A percentile compares a stretch with the other conserved stretches of the same genome.
Conservation (phyloP, 179 eudicot species). For the Drosera spatulata region DNA sequence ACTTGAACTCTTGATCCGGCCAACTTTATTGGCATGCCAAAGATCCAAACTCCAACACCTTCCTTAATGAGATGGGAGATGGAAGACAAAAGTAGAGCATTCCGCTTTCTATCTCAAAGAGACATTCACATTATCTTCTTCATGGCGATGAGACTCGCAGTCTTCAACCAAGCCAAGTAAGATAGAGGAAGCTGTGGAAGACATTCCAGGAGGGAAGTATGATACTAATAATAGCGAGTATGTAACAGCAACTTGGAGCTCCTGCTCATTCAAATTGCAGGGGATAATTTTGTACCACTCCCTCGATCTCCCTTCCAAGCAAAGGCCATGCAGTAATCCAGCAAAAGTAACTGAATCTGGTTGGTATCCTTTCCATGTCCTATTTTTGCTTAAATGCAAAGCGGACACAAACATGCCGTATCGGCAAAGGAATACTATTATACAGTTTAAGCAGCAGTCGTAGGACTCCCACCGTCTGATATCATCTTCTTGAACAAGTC, state of each 20-base stretch:
- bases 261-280: constrained; percentile 36
- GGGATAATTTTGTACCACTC: constrained; percentile 59
- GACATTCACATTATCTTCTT: constrained; percentile 2
- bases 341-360: constrained; percentile 51
- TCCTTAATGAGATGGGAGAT: no score
- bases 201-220: constrained; percentile 28
- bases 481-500: constrained; percentile 36
- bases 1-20: no score
- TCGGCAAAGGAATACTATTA: constrained; percentile 68
- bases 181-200: constrained; percentile 44
- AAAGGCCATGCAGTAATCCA: constrained; percentile 67
- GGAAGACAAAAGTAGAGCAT: no score
- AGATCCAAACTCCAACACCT: no score
- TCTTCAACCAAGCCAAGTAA: constrained; percentile 47
- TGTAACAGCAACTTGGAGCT: constrained; percentile 35
- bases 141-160: constrained; percentile 19
- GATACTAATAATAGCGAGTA: constrained; percentile 50
- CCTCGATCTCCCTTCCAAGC: constrained; percentile 53
- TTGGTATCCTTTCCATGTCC: constrained; percentile 26
- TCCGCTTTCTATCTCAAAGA: no score
- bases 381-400: constrained; percentile 43
- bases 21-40: no score
- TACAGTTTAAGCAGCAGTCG: constrained; percentile 55
- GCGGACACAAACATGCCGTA: constrained; percentile 50
- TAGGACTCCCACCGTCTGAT: constrained; percentile 44